These are phyloP conservation scores for Lecanicillium sp. DNA, from an alignment of 2,329 filamentous ascomycete genomes.

Conservation along the genomic window DNA sequence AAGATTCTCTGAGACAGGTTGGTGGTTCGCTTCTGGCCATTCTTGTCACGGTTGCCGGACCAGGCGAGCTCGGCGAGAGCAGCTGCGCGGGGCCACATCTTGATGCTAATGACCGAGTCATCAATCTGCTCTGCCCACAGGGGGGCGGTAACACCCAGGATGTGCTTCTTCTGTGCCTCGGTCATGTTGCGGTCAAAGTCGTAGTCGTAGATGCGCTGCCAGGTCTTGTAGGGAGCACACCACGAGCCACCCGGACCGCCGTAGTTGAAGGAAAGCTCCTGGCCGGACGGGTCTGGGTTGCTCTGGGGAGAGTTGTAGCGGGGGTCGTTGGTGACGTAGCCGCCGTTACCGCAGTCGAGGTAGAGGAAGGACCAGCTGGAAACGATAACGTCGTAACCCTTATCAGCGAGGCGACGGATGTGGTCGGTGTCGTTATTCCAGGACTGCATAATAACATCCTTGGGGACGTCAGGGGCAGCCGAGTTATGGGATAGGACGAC, in stretches of 20 bases:
- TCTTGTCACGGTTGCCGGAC: slow-evolving; percentile 41
- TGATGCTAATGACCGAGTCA: slow-evolving; percentile 38
- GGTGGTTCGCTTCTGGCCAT: slow-evolving; percentile 7
- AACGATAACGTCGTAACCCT: slow-evolving; percentile 47
- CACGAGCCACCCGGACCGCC: slow-evolving; percentile 44
- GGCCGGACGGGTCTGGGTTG: slow-evolving; percentile 35
- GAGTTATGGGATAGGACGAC: slow-evolving; percentile 32
- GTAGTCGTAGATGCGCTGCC: slow-evolving; percentile 52
- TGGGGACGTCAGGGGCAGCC: slow-evolving; percentile 37
- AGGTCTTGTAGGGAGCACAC: slow-evolving; percentile 51
- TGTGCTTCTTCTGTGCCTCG: slow-evolving; percentile 33
- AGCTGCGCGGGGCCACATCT: slow-evolving; percentile 48
- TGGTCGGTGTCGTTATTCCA: slow-evolving; percentile 46
- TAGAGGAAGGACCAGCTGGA: slow-evolving; percentile 47
- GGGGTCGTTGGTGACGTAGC: slow-evolving; percentile 45
- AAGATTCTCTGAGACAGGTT: slow-evolving; percentile 4
- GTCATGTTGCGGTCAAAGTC: slow-evolving; percentile 44
- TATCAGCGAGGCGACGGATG: slow-evolving; percentile 39
- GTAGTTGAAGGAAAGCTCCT: slow-evolving; percentile 43
- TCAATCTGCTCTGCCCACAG: slow-evolving; percentile 49
- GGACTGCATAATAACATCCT: slow-evolving; percentile 42
- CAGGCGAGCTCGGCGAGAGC: slow-evolving; percentile 47
- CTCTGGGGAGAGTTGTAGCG: slow-evolving; percentile 38
- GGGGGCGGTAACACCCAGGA: slow-evolving; percentile 43
- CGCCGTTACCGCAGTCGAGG: slow-evolving; percentile 47